Evolutionary conservation across 78 protist genomes (phyloP).

Genomic region (Ministeria vibrans): DNA sequence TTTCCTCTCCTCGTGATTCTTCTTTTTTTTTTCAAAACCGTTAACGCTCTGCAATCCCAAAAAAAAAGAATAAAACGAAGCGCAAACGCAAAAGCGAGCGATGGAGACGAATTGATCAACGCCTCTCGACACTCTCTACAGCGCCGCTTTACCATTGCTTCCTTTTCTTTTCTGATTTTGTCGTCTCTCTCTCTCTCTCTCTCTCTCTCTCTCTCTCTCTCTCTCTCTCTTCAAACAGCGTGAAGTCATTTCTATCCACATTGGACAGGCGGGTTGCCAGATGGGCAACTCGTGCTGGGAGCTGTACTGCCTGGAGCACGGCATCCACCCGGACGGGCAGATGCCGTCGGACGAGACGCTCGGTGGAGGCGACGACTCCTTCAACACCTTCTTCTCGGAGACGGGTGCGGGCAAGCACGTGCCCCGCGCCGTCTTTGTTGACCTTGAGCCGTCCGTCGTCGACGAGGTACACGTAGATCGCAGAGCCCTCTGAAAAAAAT

Average conservation of each 20-base stretch:
- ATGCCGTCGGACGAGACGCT: conserved; percentile 83
- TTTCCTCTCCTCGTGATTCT: no score
- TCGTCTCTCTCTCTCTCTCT: neutral
- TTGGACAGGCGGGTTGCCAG: conserved; percentile 92
- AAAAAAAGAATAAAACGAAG: no score
- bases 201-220: neutral
- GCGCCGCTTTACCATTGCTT: no score
- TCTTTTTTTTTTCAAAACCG: no score
- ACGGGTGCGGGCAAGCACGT: conserved; percentile 89
- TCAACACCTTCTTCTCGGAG: conserved; percentile 95
- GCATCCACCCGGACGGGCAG: conserved; percentile 89
- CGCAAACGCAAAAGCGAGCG: no score
- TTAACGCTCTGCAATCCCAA: no score
- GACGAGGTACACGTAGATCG: no score
- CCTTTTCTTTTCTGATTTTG: neutral
- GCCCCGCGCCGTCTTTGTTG: conserved; percentile 97
- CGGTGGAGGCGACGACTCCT: conserved; percentile 92
- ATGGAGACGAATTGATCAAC: no score
- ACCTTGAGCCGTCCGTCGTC: conserved; percentile 97
- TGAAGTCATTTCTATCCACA: conserved; percentile 45
- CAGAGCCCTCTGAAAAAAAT: no score
- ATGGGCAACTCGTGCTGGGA: conserved; percentile 91
- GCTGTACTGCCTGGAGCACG: conserved; percentile 93
- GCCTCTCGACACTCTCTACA: no score
- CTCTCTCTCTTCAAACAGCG: neutral